These are phyloP conservation scores for Rhynchosporium agropyri DNA, from an alignment of 2,329 filamentous ascomycete genomes.

Conservation along the genomic window DNA sequence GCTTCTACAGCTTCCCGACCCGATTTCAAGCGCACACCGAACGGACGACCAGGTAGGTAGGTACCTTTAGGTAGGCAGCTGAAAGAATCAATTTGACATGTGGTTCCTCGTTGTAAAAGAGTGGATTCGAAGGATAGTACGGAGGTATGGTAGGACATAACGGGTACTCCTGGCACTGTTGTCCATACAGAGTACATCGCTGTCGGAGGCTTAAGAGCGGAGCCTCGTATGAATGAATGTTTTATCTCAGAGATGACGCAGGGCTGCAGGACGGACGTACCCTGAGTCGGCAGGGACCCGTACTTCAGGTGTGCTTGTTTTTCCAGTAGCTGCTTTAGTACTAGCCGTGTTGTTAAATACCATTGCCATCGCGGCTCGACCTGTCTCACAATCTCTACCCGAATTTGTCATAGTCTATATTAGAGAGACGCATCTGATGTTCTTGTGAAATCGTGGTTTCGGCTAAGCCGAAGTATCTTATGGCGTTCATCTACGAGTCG, in stretches of 20 bases:
- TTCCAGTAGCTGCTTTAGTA: too few species aligned
- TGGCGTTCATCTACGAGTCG: not conserved
- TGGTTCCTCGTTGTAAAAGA: constrained; percentile 1
- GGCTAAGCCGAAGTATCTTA: constrained; percentile 7
- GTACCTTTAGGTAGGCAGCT: not conserved
- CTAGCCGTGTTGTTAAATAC: too few species aligned
- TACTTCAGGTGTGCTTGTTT: too few species aligned
- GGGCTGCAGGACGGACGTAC: not conserved
- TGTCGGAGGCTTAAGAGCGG: too few species aligned
- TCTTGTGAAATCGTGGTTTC: not conserved
- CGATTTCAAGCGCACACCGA: not conserved
- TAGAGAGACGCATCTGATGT: not conserved
- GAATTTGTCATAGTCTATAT: too few species aligned
- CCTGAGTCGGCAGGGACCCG: not conserved
- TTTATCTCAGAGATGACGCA: constrained; percentile 13
- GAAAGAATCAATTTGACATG: constrained; percentile 1
- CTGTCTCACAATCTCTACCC: too few species aligned
- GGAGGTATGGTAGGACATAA: too few species aligned
- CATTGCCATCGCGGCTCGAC: too few species aligned
- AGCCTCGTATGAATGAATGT: not conserved
- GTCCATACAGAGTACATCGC: too few species aligned
- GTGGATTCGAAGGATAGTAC: constrained; percentile 1
- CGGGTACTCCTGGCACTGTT: too few species aligned
- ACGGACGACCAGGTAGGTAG: not conserved
- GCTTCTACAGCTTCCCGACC: constrained; percentile 2